Evolutionary conservation across 2,329 filamentous ascomycete species (phyloP), one percentile per base, ranked within the genome.

Genomic region (Claviceps digitariae): DNA sequence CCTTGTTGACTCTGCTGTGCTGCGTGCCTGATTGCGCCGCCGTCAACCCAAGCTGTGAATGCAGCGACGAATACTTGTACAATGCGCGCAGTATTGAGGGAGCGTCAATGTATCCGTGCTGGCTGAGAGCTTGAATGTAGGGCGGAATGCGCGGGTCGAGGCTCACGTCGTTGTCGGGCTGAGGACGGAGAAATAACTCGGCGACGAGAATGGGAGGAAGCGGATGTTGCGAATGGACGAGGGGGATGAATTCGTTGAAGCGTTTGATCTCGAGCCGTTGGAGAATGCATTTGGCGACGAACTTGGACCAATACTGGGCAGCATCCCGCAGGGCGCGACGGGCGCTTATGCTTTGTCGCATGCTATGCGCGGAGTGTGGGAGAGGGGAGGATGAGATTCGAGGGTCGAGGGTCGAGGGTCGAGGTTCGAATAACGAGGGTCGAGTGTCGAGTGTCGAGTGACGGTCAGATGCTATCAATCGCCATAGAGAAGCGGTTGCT

Each of bases 81-180:
- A 85, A 64, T 0, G 74, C 74, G 52, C 67, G 68, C 48, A 86
- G 69, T 29, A 84, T 70, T 1, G 76, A 76, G 0, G 77, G 70
- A 3, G 75, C 72, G 57, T 81, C 74, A 56, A 84, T 67, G 54
- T 76, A 71, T 34, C 72, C 69, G 48, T 73, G 72, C 34, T 72
- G 67, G 45, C 76, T 70, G 48, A 85, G 72, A 20, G 73, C 68
- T 57, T 82, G 73, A 10, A 84, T 63, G 62, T 83, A 86, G n/a
- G 70, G 73, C 0, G 76, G 73, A 9, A 83, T 71, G 57, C 79
- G 75, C 9, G 79, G 77, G 58, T 85, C 81, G 60, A 82, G 74
- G 54, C 68, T 74, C 61, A 76, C 68, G 58, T 66, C 61, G 59
- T 74, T 74, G 50, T 65, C 63, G 21, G 70, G 66, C 45, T 72